phyloP scores from a whole-genome alignment of 345 rosid species.

The Bruguiera gymnorhiza region DNA sequence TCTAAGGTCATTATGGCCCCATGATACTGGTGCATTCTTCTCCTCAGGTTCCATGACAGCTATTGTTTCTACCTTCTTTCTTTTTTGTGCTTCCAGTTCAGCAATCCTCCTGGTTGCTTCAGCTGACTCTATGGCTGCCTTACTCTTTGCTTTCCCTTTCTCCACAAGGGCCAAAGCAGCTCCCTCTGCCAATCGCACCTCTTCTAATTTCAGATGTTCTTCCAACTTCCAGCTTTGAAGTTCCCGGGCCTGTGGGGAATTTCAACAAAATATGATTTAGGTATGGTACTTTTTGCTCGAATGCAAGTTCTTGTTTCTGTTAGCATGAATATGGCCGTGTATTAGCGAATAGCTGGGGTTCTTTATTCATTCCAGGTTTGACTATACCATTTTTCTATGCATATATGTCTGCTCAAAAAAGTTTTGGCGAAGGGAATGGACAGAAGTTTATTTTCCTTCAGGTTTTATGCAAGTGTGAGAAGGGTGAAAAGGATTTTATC shows the following conservation, averaged over 20 bases:
- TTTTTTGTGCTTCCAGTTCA: slow-evolving; percentile 31
- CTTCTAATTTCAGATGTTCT: slow-evolving; percentile 35
- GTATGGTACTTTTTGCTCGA: background rate
- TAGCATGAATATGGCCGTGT: background rate
- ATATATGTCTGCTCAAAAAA: no score
- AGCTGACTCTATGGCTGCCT: slow-evolving; percentile 32
- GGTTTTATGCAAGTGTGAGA: no score
- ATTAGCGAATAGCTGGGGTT: no score
- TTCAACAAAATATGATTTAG: background rate
- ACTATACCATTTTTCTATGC: no score
- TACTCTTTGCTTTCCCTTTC: slow-evolving; percentile 38
- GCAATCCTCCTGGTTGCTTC: slow-evolving; percentile 27
- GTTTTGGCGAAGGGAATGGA: no score
- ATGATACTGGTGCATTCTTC: slow-evolving; percentile 16
- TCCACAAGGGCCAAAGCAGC: slow-evolving; percentile 32
- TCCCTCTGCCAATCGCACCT: slow-evolving; percentile 29
- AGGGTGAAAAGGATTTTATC: no score
- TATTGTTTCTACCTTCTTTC: slow-evolving; percentile 23
- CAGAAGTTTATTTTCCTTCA: no score
- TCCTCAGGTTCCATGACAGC: slow-evolving; percentile 25
- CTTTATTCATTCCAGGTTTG: no score
- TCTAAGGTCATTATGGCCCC: slow-evolving; percentile 27
- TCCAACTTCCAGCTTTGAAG: slow-evolving; percentile 48
- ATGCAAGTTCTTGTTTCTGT: background rate
- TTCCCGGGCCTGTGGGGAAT: slow-evolving; percentile 32